Evolutionary conservation across 2,329 filamentous ascomycete species (phyloP).

Genomic region (Botrytis elliptica): DNA sequence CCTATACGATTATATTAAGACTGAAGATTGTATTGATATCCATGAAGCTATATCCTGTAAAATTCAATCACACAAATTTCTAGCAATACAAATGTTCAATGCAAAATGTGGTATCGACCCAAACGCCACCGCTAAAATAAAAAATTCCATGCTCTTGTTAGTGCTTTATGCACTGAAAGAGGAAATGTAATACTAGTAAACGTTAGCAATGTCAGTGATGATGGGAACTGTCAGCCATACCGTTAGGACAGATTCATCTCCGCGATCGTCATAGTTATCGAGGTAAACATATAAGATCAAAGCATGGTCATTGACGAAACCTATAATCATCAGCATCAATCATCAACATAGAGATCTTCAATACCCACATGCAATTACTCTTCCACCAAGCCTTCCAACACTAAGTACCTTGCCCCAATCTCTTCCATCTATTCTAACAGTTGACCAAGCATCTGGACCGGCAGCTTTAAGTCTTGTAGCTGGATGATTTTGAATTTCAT

Average conservation of each 20-base stretch:
- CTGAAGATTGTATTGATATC: background rate
- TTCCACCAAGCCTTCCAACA: constrained; percentile 82
- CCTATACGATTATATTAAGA: background rate
- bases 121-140: constrained; percentile 30
- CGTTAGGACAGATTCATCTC: constrained; percentile 73
- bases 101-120: constrained; percentile 24
- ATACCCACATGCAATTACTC: constrained; percentile 81
- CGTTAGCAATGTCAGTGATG: constrained; percentile 18
- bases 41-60: background rate
- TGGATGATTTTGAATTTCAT: constrained; percentile 72
- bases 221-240: constrained; percentile 46
- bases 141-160: background rate
- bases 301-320: constrained; percentile 75
- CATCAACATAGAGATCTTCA: constrained; percentile 16
- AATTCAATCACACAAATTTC: background rate
- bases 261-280: constrained; percentile 63
- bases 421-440: constrained; percentile 84
- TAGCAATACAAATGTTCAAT: background rate
- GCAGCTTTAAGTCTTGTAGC: constrained; percentile 74
- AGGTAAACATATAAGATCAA: constrained; percentile 83
- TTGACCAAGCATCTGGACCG: constrained; percentile 82
- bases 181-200: constrained; percentile 54
- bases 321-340: constrained; percentile 39
- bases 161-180: constrained; percentile 48
- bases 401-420: constrained; percentile 96